These are phyloP conservation scores for Spongispora temasekensis DNA, from an alignment of 1,284 basidiomycete genomes.

Conservation along the genomic window DNA sequence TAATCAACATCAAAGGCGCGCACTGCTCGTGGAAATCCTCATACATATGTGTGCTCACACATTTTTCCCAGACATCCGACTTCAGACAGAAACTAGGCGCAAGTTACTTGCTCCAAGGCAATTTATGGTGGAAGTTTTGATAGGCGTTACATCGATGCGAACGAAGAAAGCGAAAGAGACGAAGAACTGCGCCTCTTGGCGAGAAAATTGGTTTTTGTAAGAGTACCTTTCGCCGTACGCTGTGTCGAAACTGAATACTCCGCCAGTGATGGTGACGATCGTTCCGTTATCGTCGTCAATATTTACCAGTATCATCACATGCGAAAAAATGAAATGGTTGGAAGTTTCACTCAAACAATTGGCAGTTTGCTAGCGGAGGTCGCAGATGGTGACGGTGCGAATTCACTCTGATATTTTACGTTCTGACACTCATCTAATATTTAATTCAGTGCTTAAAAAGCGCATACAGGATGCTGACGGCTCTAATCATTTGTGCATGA, in stretches of 20 bases:
- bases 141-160: neutral
- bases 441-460: neutral
- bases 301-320: neutral
- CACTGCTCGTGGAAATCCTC: neutral
- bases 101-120: neutral
- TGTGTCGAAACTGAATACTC: neutral
- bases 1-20: neutral
- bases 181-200: neutral
- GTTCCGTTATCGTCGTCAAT: neutral
- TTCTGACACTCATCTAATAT: neutral
- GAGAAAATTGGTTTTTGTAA: neutral
- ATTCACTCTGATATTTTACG: too few relatives aligned
- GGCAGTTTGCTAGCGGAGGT: neutral
- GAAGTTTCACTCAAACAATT: neutral
- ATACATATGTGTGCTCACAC: neutral
- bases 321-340: neutral
- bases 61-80: neutral
- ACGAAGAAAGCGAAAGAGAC: neutral
- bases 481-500: neutral
- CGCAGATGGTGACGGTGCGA: neutral
- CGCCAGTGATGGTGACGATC: neutral
- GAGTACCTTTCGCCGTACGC: neutral
- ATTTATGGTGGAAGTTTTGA: neutral
- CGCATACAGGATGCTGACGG: neutral
- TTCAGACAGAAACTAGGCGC: neutral